Evolutionary conservation across 129 eudicot genomes (phyloP).

Genomic region (Calendula officinalis): DNA sequence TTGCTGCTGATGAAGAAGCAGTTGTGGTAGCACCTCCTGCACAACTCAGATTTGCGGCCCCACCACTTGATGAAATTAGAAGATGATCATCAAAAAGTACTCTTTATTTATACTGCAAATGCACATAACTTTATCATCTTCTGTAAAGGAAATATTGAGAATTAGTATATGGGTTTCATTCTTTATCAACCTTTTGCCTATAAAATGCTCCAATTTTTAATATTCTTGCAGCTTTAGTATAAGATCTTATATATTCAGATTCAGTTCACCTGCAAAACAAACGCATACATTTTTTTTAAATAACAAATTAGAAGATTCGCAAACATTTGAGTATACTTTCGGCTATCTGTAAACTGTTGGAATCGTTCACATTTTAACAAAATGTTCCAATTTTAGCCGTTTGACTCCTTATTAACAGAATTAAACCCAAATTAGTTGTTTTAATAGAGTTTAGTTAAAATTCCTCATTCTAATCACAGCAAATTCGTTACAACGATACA

Average conservation of each 20-base stretch:
- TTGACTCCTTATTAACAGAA: background rate
- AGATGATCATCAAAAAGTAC: conserved; percentile 3
- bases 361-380: background rate
- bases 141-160: conserved; percentile 26
- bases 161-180: conserved; percentile 10
- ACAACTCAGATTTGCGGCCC: conserved; percentile 86
- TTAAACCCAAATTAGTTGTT: background rate
- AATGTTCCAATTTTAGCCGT: background rate
- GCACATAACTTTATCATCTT: conserved; percentile 40
- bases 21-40: conserved; percentile 82
- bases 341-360: background rate
- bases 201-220: background rate
- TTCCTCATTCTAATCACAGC: too few relatives aligned
- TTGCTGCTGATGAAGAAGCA: conserved; percentile 85
- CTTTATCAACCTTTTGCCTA: background rate
- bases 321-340: background rate
- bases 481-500: too few relatives aligned
- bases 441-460: too few relatives aligned
- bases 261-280: too few relatives aligned
- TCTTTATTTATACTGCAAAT: conserved; percentile 24
- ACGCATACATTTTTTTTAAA: too few relatives aligned
- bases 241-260: too few relatives aligned
- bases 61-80: conserved; percentile 59
- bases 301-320: background rate
- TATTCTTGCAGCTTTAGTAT: too few relatives aligned